Conservation (phyloP, 2,329 filamentous ascomycete species). For the Scleromitrula shiraiana region DNA sequence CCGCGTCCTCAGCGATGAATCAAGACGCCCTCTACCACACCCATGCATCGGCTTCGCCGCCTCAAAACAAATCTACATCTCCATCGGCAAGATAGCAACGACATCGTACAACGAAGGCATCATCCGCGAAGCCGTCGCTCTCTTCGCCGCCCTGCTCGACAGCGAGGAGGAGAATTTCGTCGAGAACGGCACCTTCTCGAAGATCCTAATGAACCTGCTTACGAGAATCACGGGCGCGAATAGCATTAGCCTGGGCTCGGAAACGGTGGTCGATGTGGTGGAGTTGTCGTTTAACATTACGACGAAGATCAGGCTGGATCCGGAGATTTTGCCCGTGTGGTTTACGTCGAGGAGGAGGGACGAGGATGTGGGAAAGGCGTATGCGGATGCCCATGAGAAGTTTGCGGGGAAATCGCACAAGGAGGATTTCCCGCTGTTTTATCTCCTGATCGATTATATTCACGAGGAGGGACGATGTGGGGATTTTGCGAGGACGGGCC, state of each 20-base stretch:
- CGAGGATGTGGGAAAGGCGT: conserved; percentile 25
- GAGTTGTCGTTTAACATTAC: conserved; percentile 94
- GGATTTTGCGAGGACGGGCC: conserved; percentile 88
- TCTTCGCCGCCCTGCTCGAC: conserved; percentile 90
- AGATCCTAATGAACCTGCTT: conserved; percentile 79
- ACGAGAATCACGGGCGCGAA: conserved; percentile 69
- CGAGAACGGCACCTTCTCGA: conserved; percentile 76
- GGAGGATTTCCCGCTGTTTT: conserved; percentile 92
- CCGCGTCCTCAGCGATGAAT: conserved; percentile 77
- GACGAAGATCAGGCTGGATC: conserved; percentile 87
- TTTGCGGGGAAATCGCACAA: conserved; percentile 82
- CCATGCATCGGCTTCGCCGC: conserved; percentile 85
- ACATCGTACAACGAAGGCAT: conserved; percentile 79
- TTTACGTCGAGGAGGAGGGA: conserved; percentile 57
- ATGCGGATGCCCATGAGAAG: conserved; percentile 47
- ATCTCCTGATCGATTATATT: conserved; percentile 91
- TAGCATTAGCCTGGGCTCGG: conserved; percentile 63
- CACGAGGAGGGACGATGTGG: conserved; percentile 91
- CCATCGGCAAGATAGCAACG: conserved; percentile 81
- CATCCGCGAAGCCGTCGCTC: conserved; percentile 72
- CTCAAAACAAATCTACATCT: conserved; percentile 79
- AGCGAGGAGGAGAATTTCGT: conserved; percentile 95
- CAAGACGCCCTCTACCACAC: conserved; percentile 78
- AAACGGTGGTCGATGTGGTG: conserved; percentile 82
- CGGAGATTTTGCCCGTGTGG: conserved; percentile 82